Percentiles rank a stretch among this genome's conserved stretches.
Evolutionary conservation across 208 protist genomes (phyloP).

Genomic region (Leptomonas pyrrhocoris): DNA sequence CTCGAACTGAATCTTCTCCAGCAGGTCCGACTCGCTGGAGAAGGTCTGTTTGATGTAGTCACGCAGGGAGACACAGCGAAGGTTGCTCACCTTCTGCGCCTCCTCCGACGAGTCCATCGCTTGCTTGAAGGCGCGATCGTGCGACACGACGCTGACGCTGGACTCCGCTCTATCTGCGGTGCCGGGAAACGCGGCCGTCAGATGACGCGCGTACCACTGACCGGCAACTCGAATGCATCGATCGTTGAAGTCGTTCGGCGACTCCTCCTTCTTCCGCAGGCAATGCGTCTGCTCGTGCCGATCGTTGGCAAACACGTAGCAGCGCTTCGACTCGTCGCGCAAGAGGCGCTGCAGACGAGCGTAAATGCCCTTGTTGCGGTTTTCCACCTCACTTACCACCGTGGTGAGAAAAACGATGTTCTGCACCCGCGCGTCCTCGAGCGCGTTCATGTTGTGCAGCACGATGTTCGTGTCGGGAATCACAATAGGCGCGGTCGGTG

Average conservation of each 20-base stretch:
- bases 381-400: slow-evolving; percentile 89
- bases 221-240: slow-evolving; percentile 82
- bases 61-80: slow-evolving; percentile 67
- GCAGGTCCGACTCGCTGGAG: slow-evolving; percentile 62
- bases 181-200: slow-evolving; percentile 45
- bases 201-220: slow-evolving; percentile 88
- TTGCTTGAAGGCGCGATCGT: slow-evolving; percentile 67
- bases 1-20: slow-evolving; percentile 85
- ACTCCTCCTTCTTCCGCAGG: slow-evolving; percentile 66
- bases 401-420: slow-evolving; percentile 92
- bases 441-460: slow-evolving; percentile 93
- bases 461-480: slow-evolving; percentile 93
- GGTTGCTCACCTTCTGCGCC: slow-evolving; percentile 36
- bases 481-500: slow-evolving; percentile 42
- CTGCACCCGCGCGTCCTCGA: slow-evolving; percentile 76
- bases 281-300: slow-evolving; percentile 89
- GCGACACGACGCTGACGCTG: slow-evolving; percentile 63
- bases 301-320: slow-evolving; percentile 94
- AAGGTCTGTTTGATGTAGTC: slow-evolving; percentile 61
- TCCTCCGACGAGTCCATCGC: slow-evolving; percentile 39
- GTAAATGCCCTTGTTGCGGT: slow-evolving; percentile 90
- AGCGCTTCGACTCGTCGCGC: slow-evolving; percentile 63
- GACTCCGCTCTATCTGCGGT: neutral
- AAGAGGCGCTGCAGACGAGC: slow-evolving; percentile 82
- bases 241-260: slow-evolving; percentile 91